Base-by-base conservation (phyloP, 352 stramenopile species). In the Phytophthora macrochlamydospora region DNA sequence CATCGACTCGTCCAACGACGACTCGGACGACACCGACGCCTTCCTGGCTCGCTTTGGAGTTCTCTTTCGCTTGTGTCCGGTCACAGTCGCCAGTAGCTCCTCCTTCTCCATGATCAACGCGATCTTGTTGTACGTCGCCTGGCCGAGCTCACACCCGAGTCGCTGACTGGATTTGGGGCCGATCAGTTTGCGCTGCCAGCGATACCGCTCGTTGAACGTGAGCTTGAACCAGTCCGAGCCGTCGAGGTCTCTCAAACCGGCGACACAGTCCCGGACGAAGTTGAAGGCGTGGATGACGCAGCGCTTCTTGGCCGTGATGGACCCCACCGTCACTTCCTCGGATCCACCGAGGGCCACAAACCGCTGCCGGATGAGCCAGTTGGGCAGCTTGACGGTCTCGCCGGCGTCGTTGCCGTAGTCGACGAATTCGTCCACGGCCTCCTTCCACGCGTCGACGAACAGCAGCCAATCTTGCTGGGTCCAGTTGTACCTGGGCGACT, bases 291-390 rank as follows among this genome's bases (percentile, higher is more conserved):
- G 52, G 12, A 81, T 69, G 2, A 81, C 54, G 38, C 63, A 73
- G 28, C 71, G 56, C 54, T 75, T 82, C 68, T 75, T 79, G 38
- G 65, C 65, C 18, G 71, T 77, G 35, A 79, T 77, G 4, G 61
- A 75, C 6, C 66, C 74, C 11, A 82, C 71, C 2, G 61, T 70
- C 46, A 66, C 73, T 32, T 82, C 71, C 13, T 42, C 13, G 0
- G 61, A 65, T 29, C 74, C 74, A 14, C 74, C 74, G 1, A 70
- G 29, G 0, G 31, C 58, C 4, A 79, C 59, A 37, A 76, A 82
- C 55, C 70, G 73, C 54, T 82, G 74, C 30, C 64, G 71, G 37
- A 82, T 73, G 13, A 79, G 56, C 74, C 74, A 82, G 18, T 77
- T 82, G 12, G 74, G 74, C 28, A 82, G 52, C 49, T 79, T 82